Evolutionary conservation across 2,329 filamentous ascomycete species (phyloP).

Genomic region (Fusarium nygamai): DNA sequence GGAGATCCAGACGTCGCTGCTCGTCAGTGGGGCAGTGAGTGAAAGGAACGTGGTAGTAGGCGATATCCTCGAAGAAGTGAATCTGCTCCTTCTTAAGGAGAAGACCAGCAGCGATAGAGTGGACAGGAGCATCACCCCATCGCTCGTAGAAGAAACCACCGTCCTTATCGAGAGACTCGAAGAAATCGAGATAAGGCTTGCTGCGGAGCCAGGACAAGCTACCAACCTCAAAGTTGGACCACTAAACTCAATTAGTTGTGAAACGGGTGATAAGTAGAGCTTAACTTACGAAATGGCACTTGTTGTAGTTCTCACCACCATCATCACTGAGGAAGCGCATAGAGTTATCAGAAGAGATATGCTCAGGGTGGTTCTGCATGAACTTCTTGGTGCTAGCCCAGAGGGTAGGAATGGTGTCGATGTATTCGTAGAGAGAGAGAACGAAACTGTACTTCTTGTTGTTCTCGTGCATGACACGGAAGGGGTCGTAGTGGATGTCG

Average conservation of each 20-base stretch:
- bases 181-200: conserved; percentile 89
- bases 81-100: conserved; percentile 92
- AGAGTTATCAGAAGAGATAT: conserved; percentile 84
- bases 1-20: conserved; percentile 82
- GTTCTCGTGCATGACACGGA: conserved; percentile 95
- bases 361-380: conserved; percentile 88
- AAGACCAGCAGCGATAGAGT: conserved; percentile 92
- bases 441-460: conserved; percentile 99
- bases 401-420: conserved; percentile 93
- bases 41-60: conserved; percentile 97
- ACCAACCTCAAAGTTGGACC: conserved; percentile 99
- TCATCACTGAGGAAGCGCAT: conserved; percentile 94
- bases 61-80: conserved; percentile 99
- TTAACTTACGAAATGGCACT: conserved; percentile 88
- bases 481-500: conserved; percentile 94
- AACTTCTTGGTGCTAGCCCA: conserved; percentile 98
- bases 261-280: neutral
- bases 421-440: conserved; percentile 94
- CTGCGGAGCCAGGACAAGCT: conserved; percentile 94
- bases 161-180: conserved; percentile 85
- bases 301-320: conserved; percentile 90
- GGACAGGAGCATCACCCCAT: conserved; percentile 97
- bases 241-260: conserved; percentile 62
- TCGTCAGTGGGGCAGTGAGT: conserved; percentile 96
- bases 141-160: conserved; percentile 99